Percentiles rank a stretch among this genome's conserved stretches.
Conservation (phyloP, 2,329 filamentous ascomycete genomes). For the Chaetomium sp. region DNA sequence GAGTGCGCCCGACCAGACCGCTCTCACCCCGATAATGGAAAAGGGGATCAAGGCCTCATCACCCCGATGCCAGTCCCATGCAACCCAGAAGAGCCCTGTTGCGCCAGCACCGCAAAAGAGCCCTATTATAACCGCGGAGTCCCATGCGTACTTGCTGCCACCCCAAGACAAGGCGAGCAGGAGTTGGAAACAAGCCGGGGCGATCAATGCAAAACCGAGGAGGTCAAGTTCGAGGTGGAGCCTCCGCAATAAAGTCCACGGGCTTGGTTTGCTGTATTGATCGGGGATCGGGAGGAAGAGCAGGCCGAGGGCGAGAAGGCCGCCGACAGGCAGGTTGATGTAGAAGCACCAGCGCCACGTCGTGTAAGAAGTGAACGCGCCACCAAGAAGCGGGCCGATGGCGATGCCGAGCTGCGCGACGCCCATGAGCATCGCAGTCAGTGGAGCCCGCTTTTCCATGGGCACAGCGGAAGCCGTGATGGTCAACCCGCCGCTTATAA, state of each 20-base stretch:
- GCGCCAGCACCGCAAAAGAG: conserved; percentile 44
- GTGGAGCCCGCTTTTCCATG: conserved; percentile 43
- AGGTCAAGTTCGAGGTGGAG: conserved; percentile 45
- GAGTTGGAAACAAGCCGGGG: conserved; percentile 46
- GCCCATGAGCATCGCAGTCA: conserved; percentile 35
- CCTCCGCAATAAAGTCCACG: conserved; percentile 34
- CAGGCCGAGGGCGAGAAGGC: conserved; percentile 40
- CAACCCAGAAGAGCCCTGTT: conserved; percentile 41
- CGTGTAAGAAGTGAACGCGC: conserved; percentile 44
- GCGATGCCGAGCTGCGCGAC: conserved; percentile 49
- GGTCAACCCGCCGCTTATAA: conserved; percentile 55
- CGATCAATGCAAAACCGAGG: conserved; percentile 47
- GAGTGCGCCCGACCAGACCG: conserved; percentile 34
- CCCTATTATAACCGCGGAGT: conserved; percentile 44
- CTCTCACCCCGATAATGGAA: conserved; percentile 31
- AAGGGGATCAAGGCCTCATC: conserved; percentile 37
- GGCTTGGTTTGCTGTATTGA: conserved; percentile 39
- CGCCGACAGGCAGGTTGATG: conserved; percentile 51
- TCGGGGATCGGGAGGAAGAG: conserved; percentile 44
- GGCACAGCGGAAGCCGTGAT: conserved; percentile 49
- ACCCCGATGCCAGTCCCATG: conserved; percentile 45
- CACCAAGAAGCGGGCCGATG: conserved; percentile 51
- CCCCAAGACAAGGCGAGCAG: conserved; percentile 52
- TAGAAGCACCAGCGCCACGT: conserved; percentile 54
- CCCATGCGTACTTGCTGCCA: conserved; percentile 45